Base-by-base conservation (phyloP, 345 rosid species). In the Ceriops tagal region DNA sequence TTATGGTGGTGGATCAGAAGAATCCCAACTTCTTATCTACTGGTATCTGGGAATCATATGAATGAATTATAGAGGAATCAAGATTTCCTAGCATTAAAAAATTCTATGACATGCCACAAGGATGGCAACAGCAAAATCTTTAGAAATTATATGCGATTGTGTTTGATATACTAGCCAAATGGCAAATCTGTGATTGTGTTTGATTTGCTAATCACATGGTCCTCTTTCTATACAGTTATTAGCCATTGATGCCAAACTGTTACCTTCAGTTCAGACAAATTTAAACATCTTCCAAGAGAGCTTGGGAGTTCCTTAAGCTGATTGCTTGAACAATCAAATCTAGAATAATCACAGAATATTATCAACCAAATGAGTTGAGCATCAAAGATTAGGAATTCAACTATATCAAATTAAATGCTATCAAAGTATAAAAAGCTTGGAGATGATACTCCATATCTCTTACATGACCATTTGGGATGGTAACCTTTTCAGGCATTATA, bases 301-400 rank as follows among this genome's bases (percentile, higher is more conserved):
- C 79, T 74, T 57, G 98, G 97, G 49, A 93, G 83, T 71, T 88
- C 92, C 79, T 79, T 82, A 22, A 93, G 88, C 68, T 71, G 86
- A 83, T 93, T 93, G 68, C 76, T 79, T 46, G 95, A 93, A 83
- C 96, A 91, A 82, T 91, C 96, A 65, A 93, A 73, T 88, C 98
- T 93, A 72, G 61, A 83, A 77, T 4, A 9, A 69, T 62, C 53
- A 76, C 69, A 71, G 15, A 57, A 64, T 75, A 51, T 56, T 56
- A 55, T 28, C 20, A 53, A 60, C 47, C 28, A 31, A 64, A 66
- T 1, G 53, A 77, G 72, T 75, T 49, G 65, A 70, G 68, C 28
- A 24, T 30, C 1, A 51, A 56, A 61, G 58, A 34, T 47, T 21
- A 58, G 58, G 21, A 66, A 34, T 39, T 58, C 43, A 46, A 71